These are phyloP conservation scores for Wallacemonas sp. DNA, from an alignment of 208 protist species.

Conservation along the genomic window DNA sequence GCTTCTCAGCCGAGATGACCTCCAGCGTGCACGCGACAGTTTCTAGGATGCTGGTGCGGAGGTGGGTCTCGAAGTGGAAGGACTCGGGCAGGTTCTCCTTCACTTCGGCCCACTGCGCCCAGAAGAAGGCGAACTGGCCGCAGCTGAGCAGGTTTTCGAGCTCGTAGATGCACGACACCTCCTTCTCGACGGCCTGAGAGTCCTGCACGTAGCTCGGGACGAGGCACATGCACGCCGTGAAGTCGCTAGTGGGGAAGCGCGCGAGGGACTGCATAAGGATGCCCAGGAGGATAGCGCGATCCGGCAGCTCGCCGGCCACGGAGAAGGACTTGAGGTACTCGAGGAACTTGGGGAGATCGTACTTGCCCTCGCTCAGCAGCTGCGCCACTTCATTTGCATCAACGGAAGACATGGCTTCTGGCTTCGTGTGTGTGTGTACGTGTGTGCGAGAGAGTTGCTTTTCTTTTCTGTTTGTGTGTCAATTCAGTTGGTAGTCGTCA, in stretches of 20 bases:
- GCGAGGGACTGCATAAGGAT: constrained; percentile 83
- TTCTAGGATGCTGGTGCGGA: constrained; percentile 79
- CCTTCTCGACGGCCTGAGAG: constrained; percentile 69
- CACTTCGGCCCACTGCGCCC: constrained; percentile 68
- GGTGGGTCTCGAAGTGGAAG: constrained; percentile 76
- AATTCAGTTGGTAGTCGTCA: too few relatives aligned
- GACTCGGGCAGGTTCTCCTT: constrained; percentile 68
- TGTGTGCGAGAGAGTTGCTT: constrained; percentile 1
- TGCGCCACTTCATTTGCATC: constrained; percentile 72
- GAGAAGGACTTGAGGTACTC: constrained; percentile 75
- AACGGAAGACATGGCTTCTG: constrained; percentile 36
- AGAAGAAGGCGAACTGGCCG: constrained; percentile 79
- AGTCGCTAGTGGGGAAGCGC: constrained; percentile 85
- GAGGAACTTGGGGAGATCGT: constrained; percentile 83
- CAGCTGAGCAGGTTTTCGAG: constrained; percentile 89
- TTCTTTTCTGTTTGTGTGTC: too few relatives aligned
- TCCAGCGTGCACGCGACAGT: constrained; percentile 71
- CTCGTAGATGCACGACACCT: constrained; percentile 82
- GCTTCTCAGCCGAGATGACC: constrained; percentile 38
- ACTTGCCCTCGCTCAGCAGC: constrained; percentile 77
- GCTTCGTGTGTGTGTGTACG: neutral
- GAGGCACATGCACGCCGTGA: constrained; percentile 86
- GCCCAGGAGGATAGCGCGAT: constrained; percentile 75
- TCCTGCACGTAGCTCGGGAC: constrained; percentile 83
- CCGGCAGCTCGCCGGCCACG: constrained; percentile 63